These are phyloP conservation scores for Mucor circinelloides DNA, from an alignment of 371 early-diverging fungal species.

Conservation along the genomic window DNA sequence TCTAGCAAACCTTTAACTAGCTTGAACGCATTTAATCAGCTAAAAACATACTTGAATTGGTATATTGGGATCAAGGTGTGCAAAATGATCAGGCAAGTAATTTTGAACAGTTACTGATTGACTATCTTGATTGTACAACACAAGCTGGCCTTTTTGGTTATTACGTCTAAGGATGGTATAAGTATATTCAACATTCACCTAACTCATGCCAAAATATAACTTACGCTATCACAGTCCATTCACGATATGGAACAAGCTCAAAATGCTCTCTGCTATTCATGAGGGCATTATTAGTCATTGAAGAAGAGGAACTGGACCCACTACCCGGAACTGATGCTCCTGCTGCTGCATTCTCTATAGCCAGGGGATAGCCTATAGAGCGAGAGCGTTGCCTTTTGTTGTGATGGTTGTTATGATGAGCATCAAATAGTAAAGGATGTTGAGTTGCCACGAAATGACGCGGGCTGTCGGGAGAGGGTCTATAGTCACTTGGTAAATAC, in stretches of 20 bases:
- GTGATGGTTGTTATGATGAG: neutral
- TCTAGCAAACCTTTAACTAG: neutral
- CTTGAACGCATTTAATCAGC: neutral
- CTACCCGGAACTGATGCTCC: neutral
- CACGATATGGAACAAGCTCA: constrained; percentile 57
- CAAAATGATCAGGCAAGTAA: constrained; percentile 21
- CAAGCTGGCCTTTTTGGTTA: constrained; percentile 46
- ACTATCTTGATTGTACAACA: constrained; percentile 49
- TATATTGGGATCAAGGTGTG: neutral
- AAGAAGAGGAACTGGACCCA: neutral
- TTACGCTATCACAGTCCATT: constrained; percentile 60
- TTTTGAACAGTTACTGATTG: constrained; percentile 44
- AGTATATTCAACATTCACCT: neutral
- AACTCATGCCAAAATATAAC: neutral
- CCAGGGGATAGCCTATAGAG: constrained; percentile 30
- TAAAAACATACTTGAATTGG: neutral
- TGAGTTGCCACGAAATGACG: constrained; percentile 31
- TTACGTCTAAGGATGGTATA: constrained; percentile 38
- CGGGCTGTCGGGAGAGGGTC: constrained; percentile 40
- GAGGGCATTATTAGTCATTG: constrained; percentile 3
- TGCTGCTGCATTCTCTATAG: constrained; percentile 4
- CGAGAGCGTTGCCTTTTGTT: constrained; percentile 30
- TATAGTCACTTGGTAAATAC: constrained; percentile 46
- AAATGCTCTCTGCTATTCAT: constrained; percentile 14
- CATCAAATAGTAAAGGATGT: neutral